Base-by-base conservation (phyloP, 768 basidiomycete species). In the Suillus alpinus region DNA sequence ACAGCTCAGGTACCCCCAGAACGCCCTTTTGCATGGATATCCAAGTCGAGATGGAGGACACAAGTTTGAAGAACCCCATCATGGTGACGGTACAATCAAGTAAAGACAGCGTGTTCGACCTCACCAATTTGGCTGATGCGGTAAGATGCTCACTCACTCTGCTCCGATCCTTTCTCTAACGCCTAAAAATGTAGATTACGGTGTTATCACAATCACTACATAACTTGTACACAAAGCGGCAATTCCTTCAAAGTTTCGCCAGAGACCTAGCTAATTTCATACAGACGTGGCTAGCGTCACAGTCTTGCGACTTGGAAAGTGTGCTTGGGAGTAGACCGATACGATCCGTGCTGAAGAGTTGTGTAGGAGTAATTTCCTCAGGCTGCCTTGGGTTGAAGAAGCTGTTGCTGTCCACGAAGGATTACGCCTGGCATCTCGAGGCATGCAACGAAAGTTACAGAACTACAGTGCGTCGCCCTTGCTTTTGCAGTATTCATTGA, bases 251-350 rank as follows among this genome's bases (percentile, higher is more conserved):
- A 63, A 85, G 86, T 1, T 97, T 97, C 69, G 86, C 92, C 13
- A 77, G 83, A 0, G 85, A 94, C 55, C 92, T 95, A 8, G 79
- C 86, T 6, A 80, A 81, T 64, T 91, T 98, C 71, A 90, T 95
- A 59, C 89, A 95, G 68, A 89, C 86, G 3, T 97, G 94, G 94
- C 73, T 98, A 16, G 90, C 91, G 66, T 94, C 92, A 2, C 95
- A 98, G 72, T 92, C 94, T 51, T 83, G 93, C 14, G 95, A 98
- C 74, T 73, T 98, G 47, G 93, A 95, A 75, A 89, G 85, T 60
- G 81, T 95, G 60, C 80, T 97, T n/a, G 94, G 93, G 34, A 92
- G 89, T 70, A 93, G 93, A 1, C 86, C 89, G 3, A 87, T 69
- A 86, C 86, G 2, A 83, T 95, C 10, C 77, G 91, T n/a, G 91